These are phyloP conservation scores for Kurtzmaniella fragi DNA, from an alignment of 805 yeast species.

Conservation along the genomic window DNA sequence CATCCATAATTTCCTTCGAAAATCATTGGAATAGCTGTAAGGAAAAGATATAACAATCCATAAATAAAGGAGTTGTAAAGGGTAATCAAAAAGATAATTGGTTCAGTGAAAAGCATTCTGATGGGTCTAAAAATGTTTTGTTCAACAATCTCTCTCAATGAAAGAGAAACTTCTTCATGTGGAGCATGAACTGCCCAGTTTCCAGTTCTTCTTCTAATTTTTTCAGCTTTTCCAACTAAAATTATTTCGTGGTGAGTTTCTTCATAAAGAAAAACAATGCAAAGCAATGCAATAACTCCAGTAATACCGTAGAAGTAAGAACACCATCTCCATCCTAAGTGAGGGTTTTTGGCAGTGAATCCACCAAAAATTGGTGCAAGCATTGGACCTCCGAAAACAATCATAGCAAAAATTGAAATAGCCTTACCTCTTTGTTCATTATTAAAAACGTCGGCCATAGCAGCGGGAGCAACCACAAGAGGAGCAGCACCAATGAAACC, in stretches of 20 bases:
- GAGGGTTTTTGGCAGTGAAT: constrained; percentile 32
- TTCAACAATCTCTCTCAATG: constrained; percentile 28
- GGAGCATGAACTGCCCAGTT: constrained; percentile 38
- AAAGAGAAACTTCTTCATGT: constrained; percentile 28
- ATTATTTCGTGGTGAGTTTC: constrained; percentile 40
- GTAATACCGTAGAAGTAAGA: constrained; percentile 46
- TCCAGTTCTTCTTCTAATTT: constrained; percentile 33
- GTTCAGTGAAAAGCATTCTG: constrained; percentile 33
- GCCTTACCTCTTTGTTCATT: constrained; percentile 70
- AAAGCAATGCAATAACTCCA: constrained; percentile 25
- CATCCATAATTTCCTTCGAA: constrained; percentile 36
- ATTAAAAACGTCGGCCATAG: constrained; percentile 76
- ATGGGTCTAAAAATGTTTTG: constrained; percentile 34
- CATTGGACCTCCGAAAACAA: constrained; percentile 76
- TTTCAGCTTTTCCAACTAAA: constrained; percentile 28
- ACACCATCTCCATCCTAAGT: constrained; percentile 55
- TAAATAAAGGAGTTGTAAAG: constrained; percentile 46
- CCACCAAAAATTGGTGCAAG: constrained; percentile 65
- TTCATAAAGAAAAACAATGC: constrained; percentile 26
- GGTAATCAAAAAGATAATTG: constrained; percentile 39
- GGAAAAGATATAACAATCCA: constrained; percentile 41
- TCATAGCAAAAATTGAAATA: constrained; percentile 62
- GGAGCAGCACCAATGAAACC: constrained; percentile 81
- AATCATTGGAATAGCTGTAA: constrained; percentile 40
- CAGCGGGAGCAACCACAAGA: constrained; percentile 76